Percentiles rank a stretch among this genome's conserved stretches.
Evolutionary conservation across 495 filamentous ascomycete genomes (phyloP).

Genomic region (Astrothelium macrocarpum): DNA sequence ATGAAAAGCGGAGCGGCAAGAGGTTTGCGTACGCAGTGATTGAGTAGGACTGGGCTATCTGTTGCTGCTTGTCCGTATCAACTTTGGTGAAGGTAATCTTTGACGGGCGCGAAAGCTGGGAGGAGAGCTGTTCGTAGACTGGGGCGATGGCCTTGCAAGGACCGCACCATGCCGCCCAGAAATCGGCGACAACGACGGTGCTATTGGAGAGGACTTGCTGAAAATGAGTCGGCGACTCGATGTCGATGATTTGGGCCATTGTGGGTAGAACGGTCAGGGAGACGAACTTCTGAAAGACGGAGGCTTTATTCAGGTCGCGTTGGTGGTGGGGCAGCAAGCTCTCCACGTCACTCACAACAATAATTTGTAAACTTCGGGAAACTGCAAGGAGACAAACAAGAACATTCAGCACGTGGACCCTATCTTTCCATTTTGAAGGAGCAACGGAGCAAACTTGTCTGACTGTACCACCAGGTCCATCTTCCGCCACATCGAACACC

Average conservation of each 20-base stretch:
- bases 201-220: constrained; percentile 54
- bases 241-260: constrained; percentile 60
- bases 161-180: constrained; percentile 80
- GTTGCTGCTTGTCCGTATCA: constrained; percentile 66
- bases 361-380: not conserved
- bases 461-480: not conserved
- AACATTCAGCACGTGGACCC: not conserved
- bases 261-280: not conserved
- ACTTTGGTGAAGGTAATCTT: constrained; percentile 78
- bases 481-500: not conserved
- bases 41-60: constrained; percentile 59
- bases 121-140: constrained; percentile 68
- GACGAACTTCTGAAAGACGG: not conserved
- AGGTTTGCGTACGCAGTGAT: constrained; percentile 52
- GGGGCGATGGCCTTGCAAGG: constrained; percentile 83
- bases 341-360: not conserved
- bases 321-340: not conserved
- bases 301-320: not conserved
- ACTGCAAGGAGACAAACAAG: not conserved
- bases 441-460: not conserved
- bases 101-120: constrained; percentile 59
- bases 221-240: constrained; percentile 64
- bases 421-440: not conserved
- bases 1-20: not conserved
- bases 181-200: constrained; percentile 72